Evolutionary conservation across 2,329 filamentous ascomycete species (phyloP).

Genomic region (Cladorrhinum sp.): DNA sequence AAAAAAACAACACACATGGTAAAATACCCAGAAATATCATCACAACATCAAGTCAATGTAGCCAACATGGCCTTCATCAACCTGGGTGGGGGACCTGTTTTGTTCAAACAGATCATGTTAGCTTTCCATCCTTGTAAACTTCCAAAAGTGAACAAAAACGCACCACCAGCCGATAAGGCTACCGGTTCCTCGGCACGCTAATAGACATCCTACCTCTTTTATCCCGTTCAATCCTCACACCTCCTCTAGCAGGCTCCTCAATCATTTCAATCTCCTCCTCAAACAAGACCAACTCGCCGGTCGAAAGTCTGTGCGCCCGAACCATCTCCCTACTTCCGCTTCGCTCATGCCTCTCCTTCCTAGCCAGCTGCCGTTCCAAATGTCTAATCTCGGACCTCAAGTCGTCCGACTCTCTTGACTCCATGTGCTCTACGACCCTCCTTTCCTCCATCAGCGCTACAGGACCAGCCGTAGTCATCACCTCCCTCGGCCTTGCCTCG

Average conservation of each 20-base stretch:
- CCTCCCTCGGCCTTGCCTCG: constrained; percentile 37
- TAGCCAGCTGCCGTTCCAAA: constrained; percentile 61
- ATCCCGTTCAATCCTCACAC: constrained; percentile 77
- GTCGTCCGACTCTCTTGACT: constrained; percentile 47
- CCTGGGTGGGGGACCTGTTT: constrained; percentile 58
- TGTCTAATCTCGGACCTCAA: constrained; percentile 70
- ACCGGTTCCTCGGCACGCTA: constrained; percentile 70
- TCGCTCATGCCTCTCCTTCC: constrained; percentile 38
- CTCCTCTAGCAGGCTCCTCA: constrained; percentile 48
- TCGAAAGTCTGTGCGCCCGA: constrained; percentile 54
- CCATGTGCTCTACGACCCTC: constrained; percentile 17
- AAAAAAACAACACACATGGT: background rate
- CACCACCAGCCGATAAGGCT: constrained; percentile 39
- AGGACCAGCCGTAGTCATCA: constrained; percentile 35
- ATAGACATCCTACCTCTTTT: constrained; percentile 94
- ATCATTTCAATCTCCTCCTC: constrained; percentile 57
- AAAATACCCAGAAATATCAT: background rate
- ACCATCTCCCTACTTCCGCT: constrained; percentile 51
- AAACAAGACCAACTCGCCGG: constrained; percentile 62
- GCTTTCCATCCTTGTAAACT: background rate
- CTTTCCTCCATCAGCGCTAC: constrained; percentile 36
- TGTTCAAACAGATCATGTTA: constrained; percentile 12
- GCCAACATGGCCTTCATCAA: constrained; percentile 68
- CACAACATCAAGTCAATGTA: constrained; percentile 55
- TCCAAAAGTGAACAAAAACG: constrained; percentile 23